Conservation (phyloP, 768 basidiomycete species). For the Sarcodon sp. region DNA sequence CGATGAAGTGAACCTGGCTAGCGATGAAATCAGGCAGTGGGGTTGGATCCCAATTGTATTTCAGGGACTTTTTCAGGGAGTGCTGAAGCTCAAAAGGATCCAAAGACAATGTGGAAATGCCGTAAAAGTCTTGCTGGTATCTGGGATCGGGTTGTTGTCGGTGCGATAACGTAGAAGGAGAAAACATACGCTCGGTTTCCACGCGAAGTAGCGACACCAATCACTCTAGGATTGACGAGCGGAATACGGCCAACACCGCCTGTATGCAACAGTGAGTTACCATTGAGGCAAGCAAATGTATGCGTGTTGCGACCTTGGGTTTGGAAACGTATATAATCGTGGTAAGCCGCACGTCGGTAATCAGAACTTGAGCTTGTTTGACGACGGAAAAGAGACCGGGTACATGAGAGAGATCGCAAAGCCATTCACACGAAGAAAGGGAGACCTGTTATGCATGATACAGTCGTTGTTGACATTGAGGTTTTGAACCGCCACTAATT, state of each 20-base stretch:
- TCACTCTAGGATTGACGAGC: constrained; percentile 62
- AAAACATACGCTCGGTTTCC: constrained; percentile 54
- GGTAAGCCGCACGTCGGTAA: constrained; percentile 23
- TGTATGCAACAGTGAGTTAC: constrained; percentile 14
- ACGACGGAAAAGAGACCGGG: constrained; percentile 37
- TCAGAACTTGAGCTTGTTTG: too few relatives aligned
- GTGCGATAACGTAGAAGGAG: constrained; percentile 4
- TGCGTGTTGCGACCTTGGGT: constrained; percentile 24
- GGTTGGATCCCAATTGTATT: constrained; percentile 63
- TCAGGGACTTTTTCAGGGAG: constrained; percentile 48
- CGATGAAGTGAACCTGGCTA: constrained; percentile 73
- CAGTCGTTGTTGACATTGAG: too few relatives aligned
- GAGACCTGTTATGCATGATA: constrained; percentile 11
- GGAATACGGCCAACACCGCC: constrained; percentile 59
- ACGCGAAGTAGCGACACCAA: constrained; percentile 64
- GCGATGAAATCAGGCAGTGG: constrained; percentile 40
- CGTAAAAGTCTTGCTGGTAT: constrained; percentile 83
- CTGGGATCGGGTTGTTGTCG: constrained; percentile 25
- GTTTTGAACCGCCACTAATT: too few relatives aligned
- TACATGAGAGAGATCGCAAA: constrained; percentile 62
- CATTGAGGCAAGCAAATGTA: background rate
- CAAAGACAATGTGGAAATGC: constrained; percentile 63
- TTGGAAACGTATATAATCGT: constrained; percentile 53
- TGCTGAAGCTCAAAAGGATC: constrained; percentile 60
- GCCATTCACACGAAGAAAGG: constrained; percentile 62